Evolutionary conservation across 2,329 filamentous ascomycete genomes (phyloP).

Genomic region (Dactylonectria estremocensis): DNA sequence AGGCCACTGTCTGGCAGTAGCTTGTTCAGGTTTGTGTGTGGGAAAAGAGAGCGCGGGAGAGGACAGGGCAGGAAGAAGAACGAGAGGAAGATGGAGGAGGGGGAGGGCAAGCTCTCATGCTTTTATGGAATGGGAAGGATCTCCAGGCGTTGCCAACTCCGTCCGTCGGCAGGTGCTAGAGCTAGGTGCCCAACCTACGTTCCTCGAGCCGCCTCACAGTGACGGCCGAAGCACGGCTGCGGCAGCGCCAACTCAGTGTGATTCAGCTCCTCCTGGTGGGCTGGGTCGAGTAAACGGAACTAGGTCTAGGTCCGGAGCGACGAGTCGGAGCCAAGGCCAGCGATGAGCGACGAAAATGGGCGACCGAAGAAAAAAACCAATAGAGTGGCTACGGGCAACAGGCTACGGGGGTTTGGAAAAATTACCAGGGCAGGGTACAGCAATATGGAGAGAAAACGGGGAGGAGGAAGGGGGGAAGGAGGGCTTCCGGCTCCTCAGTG

Average conservation of each 20-base stretch:
- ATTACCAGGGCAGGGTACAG: constrained; percentile 27
- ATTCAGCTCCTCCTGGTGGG: constrained; percentile 21
- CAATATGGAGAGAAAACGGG: constrained; percentile 31
- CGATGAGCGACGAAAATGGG: constrained; percentile 40
- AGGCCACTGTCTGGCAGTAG: constrained; percentile 48
- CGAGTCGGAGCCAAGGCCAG: constrained; percentile 40
- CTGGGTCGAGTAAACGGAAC: constrained; percentile 41
- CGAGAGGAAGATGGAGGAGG: constrained; percentile 27
- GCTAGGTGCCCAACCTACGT: constrained; percentile 22
- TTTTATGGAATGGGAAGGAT: constrained; percentile 45
- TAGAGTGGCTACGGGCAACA: constrained; percentile 45
- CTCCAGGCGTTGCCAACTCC: constrained; percentile 37
- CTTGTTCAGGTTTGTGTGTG: constrained; percentile 37
- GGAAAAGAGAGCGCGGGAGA: constrained; percentile 46
- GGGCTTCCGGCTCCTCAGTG: constrained; percentile 34
- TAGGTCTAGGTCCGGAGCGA: constrained; percentile 39
- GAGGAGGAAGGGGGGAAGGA: constrained; percentile 36
- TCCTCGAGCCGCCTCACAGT: constrained; percentile 23
- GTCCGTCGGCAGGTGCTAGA: constrained; percentile 37
- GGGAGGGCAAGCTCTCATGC: constrained; percentile 41
- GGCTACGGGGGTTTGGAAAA: constrained; percentile 33
- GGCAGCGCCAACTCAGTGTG: constrained; percentile 29
- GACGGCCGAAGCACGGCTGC: constrained; percentile 28
- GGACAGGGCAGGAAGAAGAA: constrained; percentile 42
- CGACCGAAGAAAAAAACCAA: constrained; percentile 39